Conservation (phyloP, 352 stramenopile species). For the Pilasporangium apinafurcum region DNA sequence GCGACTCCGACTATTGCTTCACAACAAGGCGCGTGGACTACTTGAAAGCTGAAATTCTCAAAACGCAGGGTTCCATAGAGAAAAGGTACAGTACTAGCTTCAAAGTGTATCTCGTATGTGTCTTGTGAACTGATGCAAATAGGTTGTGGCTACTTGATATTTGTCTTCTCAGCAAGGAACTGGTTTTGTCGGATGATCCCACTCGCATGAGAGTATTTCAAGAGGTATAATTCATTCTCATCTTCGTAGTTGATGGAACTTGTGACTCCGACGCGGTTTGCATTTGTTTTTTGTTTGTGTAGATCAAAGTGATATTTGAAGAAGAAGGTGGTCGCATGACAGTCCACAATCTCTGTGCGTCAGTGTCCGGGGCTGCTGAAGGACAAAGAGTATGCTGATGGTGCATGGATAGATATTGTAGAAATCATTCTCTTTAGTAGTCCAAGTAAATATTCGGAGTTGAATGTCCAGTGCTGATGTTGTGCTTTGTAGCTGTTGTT, state of each 20-base stretch:
- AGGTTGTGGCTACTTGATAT: no score
- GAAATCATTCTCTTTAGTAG: background rate
- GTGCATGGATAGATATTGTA: background rate
- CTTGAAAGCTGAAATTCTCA: background rate
- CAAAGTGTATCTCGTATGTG: background rate
- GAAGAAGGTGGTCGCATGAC: constrained; percentile 19
- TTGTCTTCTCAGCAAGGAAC: constrained; percentile 2
- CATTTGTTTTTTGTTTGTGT: background rate
- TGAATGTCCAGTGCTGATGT: no score
- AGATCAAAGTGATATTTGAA: constrained; percentile 26
- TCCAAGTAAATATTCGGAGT: no score
- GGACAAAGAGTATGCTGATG: background rate
- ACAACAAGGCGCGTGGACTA: background rate
- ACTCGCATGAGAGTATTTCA: background rate
- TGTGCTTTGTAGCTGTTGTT: background rate
- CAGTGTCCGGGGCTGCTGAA: background rate
- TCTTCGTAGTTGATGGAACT: background rate
- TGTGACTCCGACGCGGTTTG: constrained; percentile 3
- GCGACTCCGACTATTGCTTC: background rate
- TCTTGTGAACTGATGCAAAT: background rate
- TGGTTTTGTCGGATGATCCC: background rate
- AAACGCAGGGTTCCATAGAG: background rate
- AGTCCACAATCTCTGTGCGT: background rate
- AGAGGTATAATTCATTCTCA: background rate
- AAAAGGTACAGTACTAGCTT: background rate